Evolutionary conservation across 192 early-diverging fungal species (phyloP).

Genomic region (Coemansia biformis): DNA sequence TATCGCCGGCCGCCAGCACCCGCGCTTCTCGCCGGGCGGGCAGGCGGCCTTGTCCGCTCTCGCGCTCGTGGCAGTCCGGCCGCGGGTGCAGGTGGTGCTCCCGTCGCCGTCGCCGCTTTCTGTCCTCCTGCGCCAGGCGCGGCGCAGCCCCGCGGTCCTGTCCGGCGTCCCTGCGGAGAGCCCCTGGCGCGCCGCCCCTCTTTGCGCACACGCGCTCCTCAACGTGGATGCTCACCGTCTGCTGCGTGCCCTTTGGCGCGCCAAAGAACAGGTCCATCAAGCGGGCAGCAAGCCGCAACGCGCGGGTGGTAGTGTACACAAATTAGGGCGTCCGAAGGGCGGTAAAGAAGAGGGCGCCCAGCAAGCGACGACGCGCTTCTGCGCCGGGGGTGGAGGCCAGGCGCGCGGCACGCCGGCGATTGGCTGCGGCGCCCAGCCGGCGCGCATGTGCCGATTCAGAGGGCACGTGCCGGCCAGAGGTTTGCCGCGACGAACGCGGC

Average conservation of each 20-base stretch:
- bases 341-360: too few relatives aligned
- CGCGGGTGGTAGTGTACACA: too few relatives aligned
- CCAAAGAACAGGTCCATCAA: slow-evolving; percentile 48
- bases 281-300: background rate
- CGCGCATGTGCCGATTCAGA: too few relatives aligned
- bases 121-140: slow-evolving; percentile 2
- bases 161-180: too few relatives aligned
- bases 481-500: slow-evolving; percentile 66
- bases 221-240: slow-evolving; percentile 30
- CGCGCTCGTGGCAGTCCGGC: slow-evolving; percentile 2
- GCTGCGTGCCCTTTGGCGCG: slow-evolving; percentile 20
- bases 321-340: too few relatives aligned
- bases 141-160: too few relatives aligned
- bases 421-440: too few relatives aligned
- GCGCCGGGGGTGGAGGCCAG: too few relatives aligned
- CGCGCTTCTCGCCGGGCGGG: background rate
- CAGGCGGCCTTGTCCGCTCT: background rate
- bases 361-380: too few relatives aligned
- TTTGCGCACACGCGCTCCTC: slow-evolving; percentile 40
- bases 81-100: background rate
- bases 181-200: too few relatives aligned
- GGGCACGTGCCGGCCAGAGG: too few relatives aligned
- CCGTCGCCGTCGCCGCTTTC: background rate
- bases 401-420: too few relatives aligned
- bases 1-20: slow-evolving; percentile 8